Percentiles rank a stretch among this genome's conserved stretches.
Conservation (phyloP, 306 rosid species). For the Citrullus amarus region DNA sequence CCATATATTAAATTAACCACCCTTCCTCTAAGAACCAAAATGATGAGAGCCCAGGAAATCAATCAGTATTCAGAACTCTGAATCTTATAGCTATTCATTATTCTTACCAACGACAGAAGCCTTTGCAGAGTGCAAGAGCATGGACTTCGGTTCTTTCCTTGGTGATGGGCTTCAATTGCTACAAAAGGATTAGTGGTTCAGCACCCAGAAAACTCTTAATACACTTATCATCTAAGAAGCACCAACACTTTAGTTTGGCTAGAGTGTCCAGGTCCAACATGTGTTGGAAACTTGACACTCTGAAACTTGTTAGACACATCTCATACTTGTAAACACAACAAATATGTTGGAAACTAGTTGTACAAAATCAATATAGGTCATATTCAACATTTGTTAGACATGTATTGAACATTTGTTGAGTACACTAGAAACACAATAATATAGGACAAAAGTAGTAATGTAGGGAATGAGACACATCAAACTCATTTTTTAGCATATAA, state of each 20-base stretch:
- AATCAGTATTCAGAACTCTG: background rate
- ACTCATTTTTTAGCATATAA: background rate
- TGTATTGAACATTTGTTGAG: too few relatives aligned
- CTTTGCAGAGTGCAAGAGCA: constrained; percentile 41
- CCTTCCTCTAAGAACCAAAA: background rate
- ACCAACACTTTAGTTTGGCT: background rate
- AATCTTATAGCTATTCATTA: background rate
- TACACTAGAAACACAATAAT: too few relatives aligned
- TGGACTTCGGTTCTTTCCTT: constrained; percentile 49
- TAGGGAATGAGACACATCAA: background rate
- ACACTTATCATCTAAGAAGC: background rate
- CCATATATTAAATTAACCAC: background rate
- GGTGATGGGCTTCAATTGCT: constrained; percentile 91
- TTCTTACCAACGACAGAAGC: constrained; percentile 39
- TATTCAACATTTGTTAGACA: too few relatives aligned
- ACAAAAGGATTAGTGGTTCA: constrained; percentile 19
- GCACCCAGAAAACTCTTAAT: constrained; percentile 9
- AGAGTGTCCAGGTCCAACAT: background rate
- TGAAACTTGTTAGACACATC: background rate
- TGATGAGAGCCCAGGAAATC: background rate
- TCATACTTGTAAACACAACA: background rate
- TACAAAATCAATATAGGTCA: background rate
- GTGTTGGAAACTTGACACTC: background rate
- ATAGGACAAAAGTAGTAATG: background rate
- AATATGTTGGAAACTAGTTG: background rate